These are phyloP conservation scores for Nitzschia sp. DNA, from an alignment of 108 stramenopile species.

Conservation along the genomic window DNA sequence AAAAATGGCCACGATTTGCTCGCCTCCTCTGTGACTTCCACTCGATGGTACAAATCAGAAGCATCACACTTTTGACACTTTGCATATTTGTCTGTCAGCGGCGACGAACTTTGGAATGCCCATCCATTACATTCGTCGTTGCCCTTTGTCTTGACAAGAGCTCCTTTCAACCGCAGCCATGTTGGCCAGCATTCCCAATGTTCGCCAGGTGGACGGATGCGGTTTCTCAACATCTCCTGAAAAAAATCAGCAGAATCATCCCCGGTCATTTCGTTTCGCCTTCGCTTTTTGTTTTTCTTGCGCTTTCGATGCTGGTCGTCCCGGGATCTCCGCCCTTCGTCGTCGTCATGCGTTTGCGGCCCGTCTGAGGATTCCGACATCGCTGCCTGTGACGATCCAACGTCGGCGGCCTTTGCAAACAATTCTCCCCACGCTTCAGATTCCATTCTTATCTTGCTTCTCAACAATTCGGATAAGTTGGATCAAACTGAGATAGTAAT, in stretches of 20 bases:
- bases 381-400: not conserved
- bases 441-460: constrained; percentile 1
- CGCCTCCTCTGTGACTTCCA: not conserved
- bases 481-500: too few relatives aligned
- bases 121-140: not conserved
- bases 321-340: not conserved
- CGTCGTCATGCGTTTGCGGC: not conserved
- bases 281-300: constrained; percentile 9
- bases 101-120: not conserved
- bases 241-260: not conserved
- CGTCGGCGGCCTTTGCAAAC: constrained; percentile 26
- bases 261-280: not conserved
- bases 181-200: not conserved
- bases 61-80: constrained; percentile 5
- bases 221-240: not conserved
- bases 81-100: not conserved
- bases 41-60: constrained; percentile 10
- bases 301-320: not conserved
- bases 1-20: constrained; percentile 10
- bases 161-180: constrained; percentile 2
- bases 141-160: not conserved
- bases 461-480: too few relatives aligned
- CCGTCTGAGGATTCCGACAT: not conserved
- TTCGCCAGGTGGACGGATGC: not conserved
- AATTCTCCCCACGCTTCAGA: constrained; percentile 23